A percentile compares a stretch with the other conserved stretches of the same genome.
phyloP scores from a whole-genome alignment of 768 basidiomycete genomes.

The Kwoniella dejecticola region DNA sequence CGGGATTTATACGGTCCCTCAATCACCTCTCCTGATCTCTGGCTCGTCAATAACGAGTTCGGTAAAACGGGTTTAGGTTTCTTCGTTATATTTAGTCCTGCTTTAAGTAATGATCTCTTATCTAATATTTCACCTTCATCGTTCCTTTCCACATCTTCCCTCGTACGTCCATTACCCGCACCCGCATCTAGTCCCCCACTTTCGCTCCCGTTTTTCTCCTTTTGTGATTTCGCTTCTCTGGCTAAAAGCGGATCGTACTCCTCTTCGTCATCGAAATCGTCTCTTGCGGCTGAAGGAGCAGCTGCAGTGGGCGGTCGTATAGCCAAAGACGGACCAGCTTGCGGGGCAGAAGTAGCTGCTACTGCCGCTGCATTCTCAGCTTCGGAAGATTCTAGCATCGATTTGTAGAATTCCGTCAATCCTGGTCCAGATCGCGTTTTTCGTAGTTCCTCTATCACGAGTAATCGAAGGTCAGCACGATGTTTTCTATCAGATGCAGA shows the following conservation, averaged over 20 bases:
- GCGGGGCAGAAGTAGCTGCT: constrained; percentile 60
- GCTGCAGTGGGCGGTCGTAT: constrained; percentile 40
- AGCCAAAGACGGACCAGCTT: constrained; percentile 40
- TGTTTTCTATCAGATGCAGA: background rate
- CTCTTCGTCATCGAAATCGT: constrained; percentile 34
- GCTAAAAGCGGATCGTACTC: constrained; percentile 54
- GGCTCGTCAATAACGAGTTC: constrained; percentile 57
- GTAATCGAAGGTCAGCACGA: background rate
- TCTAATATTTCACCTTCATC: constrained; percentile 98
- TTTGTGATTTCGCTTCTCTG: constrained; percentile 34
- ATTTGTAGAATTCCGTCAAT: constrained; percentile 54
- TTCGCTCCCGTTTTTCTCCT: background rate
- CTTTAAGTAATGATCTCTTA: constrained; percentile 84
- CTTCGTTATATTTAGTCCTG: constrained; percentile 82
- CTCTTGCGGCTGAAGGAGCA: constrained; percentile 9
- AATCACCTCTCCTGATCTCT: constrained; percentile 10
- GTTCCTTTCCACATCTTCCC: constrained; percentile 87
- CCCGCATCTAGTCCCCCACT: too few relatives aligned
- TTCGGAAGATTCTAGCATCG: constrained; percentile 54
- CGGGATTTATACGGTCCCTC: constrained; percentile 55
- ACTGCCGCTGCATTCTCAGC: constrained; percentile 77
- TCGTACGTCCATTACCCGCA: constrained; percentile 46
- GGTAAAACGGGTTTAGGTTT: constrained; percentile 59
- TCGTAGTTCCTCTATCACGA: constrained; percentile 47
- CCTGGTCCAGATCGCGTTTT: constrained; percentile 54